Evolutionary conservation across 2,329 filamentous ascomycete genomes (phyloP), one percentile per base, ranked within the genome.

Genomic region (Neofusicoccum parvum): DNA sequence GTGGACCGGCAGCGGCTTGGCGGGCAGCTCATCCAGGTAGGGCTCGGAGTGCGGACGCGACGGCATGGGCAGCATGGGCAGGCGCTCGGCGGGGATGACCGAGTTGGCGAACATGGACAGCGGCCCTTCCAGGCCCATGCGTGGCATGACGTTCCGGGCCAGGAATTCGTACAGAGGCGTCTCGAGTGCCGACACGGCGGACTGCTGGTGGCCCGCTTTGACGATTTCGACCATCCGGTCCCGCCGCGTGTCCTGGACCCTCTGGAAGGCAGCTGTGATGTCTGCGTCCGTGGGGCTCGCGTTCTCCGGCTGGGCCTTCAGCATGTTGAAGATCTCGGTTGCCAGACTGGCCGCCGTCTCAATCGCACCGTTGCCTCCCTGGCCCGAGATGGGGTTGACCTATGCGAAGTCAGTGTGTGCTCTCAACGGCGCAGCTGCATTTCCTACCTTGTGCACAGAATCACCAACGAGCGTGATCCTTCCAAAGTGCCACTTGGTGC

Each of bases 381-480:
- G 69, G 53, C 20, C 70, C 65, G 7, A 70, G 43, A 45, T 69
- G 65, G 49, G 71, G 64, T 46, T 68, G 68, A 72, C 56, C 41
- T 54, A 27, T n/a, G 36, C 20, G 36, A 10, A 20, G 50, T 15
- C 11, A 15, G n/a, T 37, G 7, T 12, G 23, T 11, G 34, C 7
- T 53, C 11, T 20, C 2, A 20, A 20, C 20, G 20, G 23, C 23
- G 53, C 15, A 27, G 27, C 9, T 37, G 2, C 3, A 9, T 37
- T 37, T 37, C 7, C 63, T 69, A 76, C 77, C 73, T 82, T 82
- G 66, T 82, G 80, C 4, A 74, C 77, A 0, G 80, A 72, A 67
- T 82, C 80, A 0, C 80, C 80, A 9, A 82, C 72, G 1, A 74
- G 69, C 1, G 80, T 72, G 3, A 80, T 75, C 12, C 80, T 70